phyloP scores from a whole-genome alignment of 768 basidiomycete species.

The Exidia glandulosa region DNA sequence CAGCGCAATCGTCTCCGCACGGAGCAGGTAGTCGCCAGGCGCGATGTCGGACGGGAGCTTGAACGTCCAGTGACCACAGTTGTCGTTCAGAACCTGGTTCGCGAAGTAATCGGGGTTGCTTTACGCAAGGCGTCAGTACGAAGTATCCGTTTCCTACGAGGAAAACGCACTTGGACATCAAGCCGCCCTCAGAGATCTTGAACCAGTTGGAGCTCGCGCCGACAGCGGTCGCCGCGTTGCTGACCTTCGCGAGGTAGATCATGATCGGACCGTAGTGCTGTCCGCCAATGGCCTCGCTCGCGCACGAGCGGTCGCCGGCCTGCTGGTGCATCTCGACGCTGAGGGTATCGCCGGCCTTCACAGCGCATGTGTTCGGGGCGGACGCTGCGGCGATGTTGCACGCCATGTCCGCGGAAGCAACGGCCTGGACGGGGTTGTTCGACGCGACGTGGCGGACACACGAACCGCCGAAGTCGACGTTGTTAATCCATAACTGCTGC shows the following conservation, averaged over 20 bases:
- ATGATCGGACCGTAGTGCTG: conserved; percentile 2
- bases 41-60: conserved; percentile 4
- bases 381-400: conserved; percentile 1
- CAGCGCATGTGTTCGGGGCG: background rate
- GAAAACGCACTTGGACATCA: background rate
- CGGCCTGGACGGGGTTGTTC: background rate
- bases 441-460: background rate
- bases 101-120: background rate
- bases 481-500: conserved; percentile 2
- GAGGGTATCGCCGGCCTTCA: conserved; percentile 4
- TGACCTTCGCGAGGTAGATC: conserved; percentile 4
- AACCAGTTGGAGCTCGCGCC: background rate
- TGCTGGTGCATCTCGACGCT: conserved; percentile 6
- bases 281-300: conserved; percentile 3
- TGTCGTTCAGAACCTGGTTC: conserved; percentile 1
- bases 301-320: background rate
- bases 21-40: conserved; percentile 3
- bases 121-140: too few relatives aligned
- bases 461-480: background rate
- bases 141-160: background rate
- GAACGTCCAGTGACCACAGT: background rate
- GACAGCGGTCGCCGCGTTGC: background rate
- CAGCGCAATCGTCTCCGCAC: conserved; percentile 10
- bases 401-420: background rate
- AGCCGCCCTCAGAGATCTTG: conserved; percentile 2